Base-by-base conservation (phyloP, 441 rosid species). In the Biscutella laevigata region DNA sequence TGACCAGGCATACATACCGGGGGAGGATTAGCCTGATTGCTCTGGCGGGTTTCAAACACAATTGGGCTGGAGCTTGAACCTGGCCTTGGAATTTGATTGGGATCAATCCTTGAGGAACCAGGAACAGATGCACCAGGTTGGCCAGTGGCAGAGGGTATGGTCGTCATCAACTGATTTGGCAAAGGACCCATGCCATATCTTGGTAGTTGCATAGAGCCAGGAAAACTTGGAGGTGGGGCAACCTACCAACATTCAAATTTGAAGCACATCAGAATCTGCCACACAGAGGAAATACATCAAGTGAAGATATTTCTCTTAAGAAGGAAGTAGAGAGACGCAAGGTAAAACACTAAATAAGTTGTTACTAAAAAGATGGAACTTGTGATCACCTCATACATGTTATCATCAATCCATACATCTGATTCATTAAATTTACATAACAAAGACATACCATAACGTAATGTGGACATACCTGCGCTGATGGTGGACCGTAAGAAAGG, bases 71-170 rank as follows among this genome's bases (percentile, higher is more conserved):
- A 63, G 66, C 71, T 68, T 45, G 81, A 75, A 38, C 79, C 69
- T 17, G 83, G 88, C 68, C 84, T 66, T 49, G 87, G 87, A 56
- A 72, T 72, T 57, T 81, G 84, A 67, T 59, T 77, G 35, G 79
- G 74, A 56, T 79, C 82, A 33, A 77, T 68, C 69, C 66, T 72
- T 8, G 79, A 62, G 27, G 77, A 52, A 55, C 76, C 76, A 44
- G 77, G 57, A 45, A 57, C 58, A 24, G 65, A 46, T n/a, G 56
- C 67, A 38, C 83, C 83, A 42, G 71, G 62, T 33, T 74, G 76
- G 30, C 81, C 77, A 60, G 75, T 68, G 4, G 71, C 76, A 56
- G 83, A 67, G 66, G 79, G 64, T 64, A 69, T 70, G 20, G 62
- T 59, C 41, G 80, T 63, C 80, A 72, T 72, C 7, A 67, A 61